Conservation (phyloP, 495 filamentous ascomycete genomes). For the Chaetomium fimeti region DNA sequence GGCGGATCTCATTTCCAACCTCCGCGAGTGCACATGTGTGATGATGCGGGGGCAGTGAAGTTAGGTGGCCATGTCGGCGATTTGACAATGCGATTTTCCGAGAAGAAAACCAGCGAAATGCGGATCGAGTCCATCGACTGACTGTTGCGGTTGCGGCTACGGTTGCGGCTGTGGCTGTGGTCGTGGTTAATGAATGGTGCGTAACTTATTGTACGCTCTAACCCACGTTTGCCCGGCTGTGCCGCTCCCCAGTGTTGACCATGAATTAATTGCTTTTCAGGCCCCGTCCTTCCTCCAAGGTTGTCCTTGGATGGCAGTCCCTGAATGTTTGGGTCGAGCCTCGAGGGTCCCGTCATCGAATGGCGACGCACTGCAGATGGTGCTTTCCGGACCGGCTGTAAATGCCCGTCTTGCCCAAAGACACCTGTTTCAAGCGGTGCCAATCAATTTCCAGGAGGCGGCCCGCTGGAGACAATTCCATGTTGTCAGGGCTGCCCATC, state of each 20-base stretch:
- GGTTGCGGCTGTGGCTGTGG: not conserved
- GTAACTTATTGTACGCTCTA: not conserved
- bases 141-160: not conserved
- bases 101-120: not conserved
- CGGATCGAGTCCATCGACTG: constrained; percentile 14
- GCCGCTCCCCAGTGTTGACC: not conserved
- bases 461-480: not conserved
- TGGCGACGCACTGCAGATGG: constrained; percentile 17
- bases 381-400: constrained; percentile 22
- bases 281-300: constrained; percentile 8
- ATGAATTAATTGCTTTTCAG: constrained; percentile 4
- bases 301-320: not conserved
- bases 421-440: constrained; percentile 24
- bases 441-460: constrained; percentile 15
- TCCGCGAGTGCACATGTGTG: constrained; percentile 13
- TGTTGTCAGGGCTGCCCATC: constrained; percentile 6
- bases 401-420: constrained; percentile 14
- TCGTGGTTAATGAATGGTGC: not conserved
- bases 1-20: not conserved
- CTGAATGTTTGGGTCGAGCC: constrained; percentile 8
- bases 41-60: constrained; percentile 1
- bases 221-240: not conserved
- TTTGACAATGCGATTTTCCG: not conserved
- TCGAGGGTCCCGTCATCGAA: constrained; percentile 15
- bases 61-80: not conserved